phyloP scores from a whole-genome alignment of 345 rosid species.

The Firmiana major region DNA sequence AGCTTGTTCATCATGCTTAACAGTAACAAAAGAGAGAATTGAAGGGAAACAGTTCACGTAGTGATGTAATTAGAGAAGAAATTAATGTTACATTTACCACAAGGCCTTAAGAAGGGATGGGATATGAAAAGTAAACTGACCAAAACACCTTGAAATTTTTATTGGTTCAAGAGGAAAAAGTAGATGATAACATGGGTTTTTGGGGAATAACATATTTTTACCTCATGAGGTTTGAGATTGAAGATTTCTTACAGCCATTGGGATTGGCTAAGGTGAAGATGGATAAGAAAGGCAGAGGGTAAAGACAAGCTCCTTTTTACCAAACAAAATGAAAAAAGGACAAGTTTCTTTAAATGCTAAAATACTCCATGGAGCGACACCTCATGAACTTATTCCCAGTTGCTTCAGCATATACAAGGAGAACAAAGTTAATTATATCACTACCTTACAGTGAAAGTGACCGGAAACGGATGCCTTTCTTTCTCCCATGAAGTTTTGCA shows the following conservation, averaged over 20 bases:
- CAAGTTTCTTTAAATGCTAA: conserved; percentile 26
- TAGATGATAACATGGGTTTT: too few relatives aligned
- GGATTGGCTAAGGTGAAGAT: conserved; percentile 17
- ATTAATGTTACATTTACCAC: background rate
- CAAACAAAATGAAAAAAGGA: background rate
- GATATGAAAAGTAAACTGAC: background rate
- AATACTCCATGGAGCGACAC: conserved; percentile 32
- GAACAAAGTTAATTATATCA: conserved; percentile 18
- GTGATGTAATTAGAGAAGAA: background rate
- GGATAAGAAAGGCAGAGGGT: conserved; percentile 12
- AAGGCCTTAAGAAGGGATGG: background rate
- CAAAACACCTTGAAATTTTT: background rate
- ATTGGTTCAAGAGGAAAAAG: background rate
- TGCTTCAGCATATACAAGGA: background rate
- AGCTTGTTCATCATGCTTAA: conserved; percentile 38
- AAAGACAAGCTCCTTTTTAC: background rate
- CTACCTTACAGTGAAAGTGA: conserved; percentile 20
- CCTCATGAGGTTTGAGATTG: background rate
- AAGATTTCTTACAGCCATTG: background rate
- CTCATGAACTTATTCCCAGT: conserved; percentile 7
- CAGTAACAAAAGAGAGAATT: background rate
- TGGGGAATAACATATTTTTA: background rate
- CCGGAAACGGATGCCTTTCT: conserved; percentile 15
- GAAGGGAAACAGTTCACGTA: background rate
- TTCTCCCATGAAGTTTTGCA: background rate